Evolutionary conservation across 2,329 filamentous ascomycete genomes (phyloP), one percentile per base, ranked within the genome.

Genomic region (Neurospora crassa): DNA sequence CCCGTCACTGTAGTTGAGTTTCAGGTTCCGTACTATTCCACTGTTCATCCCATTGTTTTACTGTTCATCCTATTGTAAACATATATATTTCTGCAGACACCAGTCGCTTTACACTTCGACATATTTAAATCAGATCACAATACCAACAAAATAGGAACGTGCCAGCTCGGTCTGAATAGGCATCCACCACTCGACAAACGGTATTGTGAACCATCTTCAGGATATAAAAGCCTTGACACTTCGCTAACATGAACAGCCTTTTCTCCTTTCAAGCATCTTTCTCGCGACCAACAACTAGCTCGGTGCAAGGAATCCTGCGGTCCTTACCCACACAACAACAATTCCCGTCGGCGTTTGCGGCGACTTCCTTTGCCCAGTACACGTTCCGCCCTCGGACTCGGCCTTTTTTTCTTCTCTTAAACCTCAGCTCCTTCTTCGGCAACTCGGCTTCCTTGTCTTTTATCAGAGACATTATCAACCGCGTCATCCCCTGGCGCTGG

Each of bases 21-120:
- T 53, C 20, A 16, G 47, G 20, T 16, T 53, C 47, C 1, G 47
- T 16, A 29, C n/a, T 12, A 11, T 14, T 7, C 6, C 1, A 7
- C 45, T 24, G 45, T 47, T 47, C 45, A 47, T 47, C 45, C 45
- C 2, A 24, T 14, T 24, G 20, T 2, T 53, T 16, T 2, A 3
- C 20, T 29, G 12, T 53, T 53, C 20, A 53, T 53, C 47, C 47
- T 7, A 53, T 16, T 8, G 12, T 16, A 0, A 7, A 29, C 2
- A 2, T 16, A 0, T 8, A 29, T 12, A 29, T 4, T 29, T 8
- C 0, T 16, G 12, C 7, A 1, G 6, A 2, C 12, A 2, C 3
- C 12, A 20, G 12, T 29, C 3, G 12, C 6, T 24, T 29, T 5
- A 6, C 1, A 7, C 47, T 3, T 53, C 12, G 3, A 24, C 47